A percentile compares a stretch with the other conserved stretches of the same genome.
These are phyloP conservation scores for Theileria annulata DNA, from an alignment of 169 alveolate genomes.

Conservation along the genomic window DNA sequence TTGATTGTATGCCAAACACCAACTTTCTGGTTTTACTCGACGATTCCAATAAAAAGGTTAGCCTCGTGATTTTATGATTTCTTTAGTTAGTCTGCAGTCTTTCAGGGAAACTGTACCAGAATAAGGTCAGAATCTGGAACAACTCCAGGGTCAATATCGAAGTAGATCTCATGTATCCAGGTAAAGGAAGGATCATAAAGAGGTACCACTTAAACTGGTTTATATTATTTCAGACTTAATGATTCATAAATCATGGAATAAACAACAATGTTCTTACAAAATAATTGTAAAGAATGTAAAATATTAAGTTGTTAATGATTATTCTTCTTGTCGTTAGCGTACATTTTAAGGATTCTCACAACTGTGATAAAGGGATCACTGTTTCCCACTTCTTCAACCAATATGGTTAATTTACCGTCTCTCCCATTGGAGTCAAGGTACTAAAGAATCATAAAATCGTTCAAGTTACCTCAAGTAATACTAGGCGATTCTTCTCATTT, in stretches of 20 bases:
- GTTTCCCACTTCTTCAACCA: slow-evolving; percentile 52
- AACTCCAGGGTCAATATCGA: slow-evolving; percentile 55
- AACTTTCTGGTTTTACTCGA: slow-evolving; percentile 45
- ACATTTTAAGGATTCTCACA: slow-evolving; percentile 56
- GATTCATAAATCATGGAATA: neutral
- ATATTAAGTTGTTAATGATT: neutral
- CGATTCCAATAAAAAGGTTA: slow-evolving; percentile 28
- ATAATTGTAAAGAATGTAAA: neutral
- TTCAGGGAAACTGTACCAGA: slow-evolving; percentile 30
- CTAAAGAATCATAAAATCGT: neutral
- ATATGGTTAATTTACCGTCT: neutral
- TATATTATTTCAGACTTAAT: neutral
- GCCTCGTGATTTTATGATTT: neutral
- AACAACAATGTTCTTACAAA: neutral
- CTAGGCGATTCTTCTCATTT: slow-evolving; percentile 56
- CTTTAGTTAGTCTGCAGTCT: slow-evolving; percentile 52
- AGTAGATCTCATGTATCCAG: slow-evolving; percentile 38
- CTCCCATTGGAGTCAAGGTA: neutral
- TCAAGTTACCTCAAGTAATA: slow-evolving; percentile 45
- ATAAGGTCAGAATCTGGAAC: slow-evolving; percentile 21
- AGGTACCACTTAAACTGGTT: slow-evolving; percentile 6
- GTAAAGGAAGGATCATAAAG: slow-evolving; percentile 51
- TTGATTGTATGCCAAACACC: slow-evolving; percentile 49
- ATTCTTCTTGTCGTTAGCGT: slow-evolving; percentile 12
- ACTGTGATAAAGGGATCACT: slow-evolving; percentile 62